Base-by-base conservation (phyloP, 495 filamentous ascomycete genomes). In the Tuber indicum region DNA sequence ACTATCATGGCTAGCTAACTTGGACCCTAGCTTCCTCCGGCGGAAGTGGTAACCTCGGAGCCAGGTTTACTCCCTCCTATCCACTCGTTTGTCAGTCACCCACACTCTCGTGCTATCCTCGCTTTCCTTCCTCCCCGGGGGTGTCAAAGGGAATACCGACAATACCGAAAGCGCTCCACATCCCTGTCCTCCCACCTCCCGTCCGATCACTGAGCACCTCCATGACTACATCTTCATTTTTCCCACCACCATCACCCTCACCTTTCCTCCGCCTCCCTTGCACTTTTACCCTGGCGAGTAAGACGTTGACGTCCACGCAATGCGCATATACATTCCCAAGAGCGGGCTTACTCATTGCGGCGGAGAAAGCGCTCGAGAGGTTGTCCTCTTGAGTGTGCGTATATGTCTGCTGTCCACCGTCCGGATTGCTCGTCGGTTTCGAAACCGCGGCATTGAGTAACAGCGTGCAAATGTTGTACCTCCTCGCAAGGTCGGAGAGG, bases 131-230 rank as follows among this genome's bases (percentile, higher is more conserved):
- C 12, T 26, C n/a, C n/a, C 32, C 6, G 58, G 1, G 58, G 58
- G 14, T 66, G 26, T 36, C 58, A 2, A 36, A 17, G 32, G 58
- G 44, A 77, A 71, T 46, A 72, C 79, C 45, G n/a, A 81, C 74
- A 62, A 74, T 43, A 36, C 43, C 46, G 72, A 82, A 82, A 62
- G 69, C 52, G 2, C 71, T 74, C 75, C 77, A 79, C 52, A 49
- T 52, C 32, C 74, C 76, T 72, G 26, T 39, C n/a, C 79, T 82
- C 36, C 62, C 46, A 23, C 80, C 76, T 17, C 80, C 74, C 10
- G 43, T 75, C 66, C 80, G 78, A 70, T 82, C 80, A 23, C 72
- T 52, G 17, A 82, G 21, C 36, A 82, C 74, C 45, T 81, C 74
- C 10, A 82, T 52, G 39, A 82, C 66, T 66, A 58, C 79, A 26